A percentile compares a stretch with the other conserved stretches of the same genome.
Conservation (phyloP, 2,329 filamentous ascomycete genomes). For the Cryphonectria radicalis region DNA sequence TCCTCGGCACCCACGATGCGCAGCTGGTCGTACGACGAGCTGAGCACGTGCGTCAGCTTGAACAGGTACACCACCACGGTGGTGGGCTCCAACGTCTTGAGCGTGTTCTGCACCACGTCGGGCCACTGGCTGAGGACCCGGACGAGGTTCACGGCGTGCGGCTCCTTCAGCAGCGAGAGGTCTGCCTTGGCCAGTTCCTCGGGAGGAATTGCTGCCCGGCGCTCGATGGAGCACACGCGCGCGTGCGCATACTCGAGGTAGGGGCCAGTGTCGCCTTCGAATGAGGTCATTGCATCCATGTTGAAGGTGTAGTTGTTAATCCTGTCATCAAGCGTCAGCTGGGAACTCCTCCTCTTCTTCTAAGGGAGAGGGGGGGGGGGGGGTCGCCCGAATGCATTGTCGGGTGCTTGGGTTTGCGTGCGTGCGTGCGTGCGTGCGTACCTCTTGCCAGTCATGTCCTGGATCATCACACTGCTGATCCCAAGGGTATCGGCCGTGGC, state of each 20-base stretch:
- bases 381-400: neutral
- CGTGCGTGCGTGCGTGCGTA: slow-evolving; percentile 46
- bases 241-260: slow-evolving; percentile 85
- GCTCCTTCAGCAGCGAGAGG: slow-evolving; percentile 69
- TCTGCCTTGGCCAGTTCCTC: slow-evolving; percentile 67
- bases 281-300: slow-evolving; percentile 80
- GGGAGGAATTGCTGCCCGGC: slow-evolving; percentile 56
- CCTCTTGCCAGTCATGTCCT: slow-evolving; percentile 97
- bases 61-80: slow-evolving; percentile 68
- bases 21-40: slow-evolving; percentile 80
- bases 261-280: slow-evolving; percentile 83
- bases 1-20: slow-evolving; percentile 80
- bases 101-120: slow-evolving; percentile 80
- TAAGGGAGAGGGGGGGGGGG: no score
- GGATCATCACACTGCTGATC: slow-evolving; percentile 95
- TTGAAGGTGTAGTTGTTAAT: slow-evolving; percentile 75
- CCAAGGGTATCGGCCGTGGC: slow-evolving; percentile 85
- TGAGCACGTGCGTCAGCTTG: slow-evolving; percentile 82
- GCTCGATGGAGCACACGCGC: slow-evolving; percentile 68
- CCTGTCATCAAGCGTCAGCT: slow-evolving; percentile 39
- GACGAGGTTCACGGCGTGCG: slow-evolving; percentile 73
- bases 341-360: neutral
- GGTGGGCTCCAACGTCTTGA: slow-evolving; percentile 77
- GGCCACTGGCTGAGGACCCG: slow-evolving; percentile 83
- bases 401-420: neutral